These are phyloP conservation scores for Polytolypa hystricis DNA, from an alignment of 2,329 filamentous ascomycete species.

Conservation along the genomic window DNA sequence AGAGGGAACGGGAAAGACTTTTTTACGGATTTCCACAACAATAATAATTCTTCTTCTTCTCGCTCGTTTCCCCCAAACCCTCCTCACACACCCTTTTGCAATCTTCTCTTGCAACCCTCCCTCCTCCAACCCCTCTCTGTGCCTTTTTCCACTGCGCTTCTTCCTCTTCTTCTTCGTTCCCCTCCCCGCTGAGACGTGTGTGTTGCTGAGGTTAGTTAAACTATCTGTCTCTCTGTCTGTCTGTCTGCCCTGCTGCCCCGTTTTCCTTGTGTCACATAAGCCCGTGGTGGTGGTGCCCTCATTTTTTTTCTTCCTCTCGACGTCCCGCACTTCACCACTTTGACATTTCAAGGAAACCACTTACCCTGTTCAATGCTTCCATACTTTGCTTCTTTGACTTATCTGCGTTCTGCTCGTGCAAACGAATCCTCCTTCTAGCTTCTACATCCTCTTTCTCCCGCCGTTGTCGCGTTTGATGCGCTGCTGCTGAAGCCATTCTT, in stretches of 20 bases:
- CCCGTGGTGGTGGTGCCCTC: too few species aligned
- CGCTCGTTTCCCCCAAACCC: neutral
- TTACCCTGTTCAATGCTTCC: too few species aligned
- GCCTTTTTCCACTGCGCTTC: neutral
- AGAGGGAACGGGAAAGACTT: constrained; percentile 8
- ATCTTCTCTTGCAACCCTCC: constrained; percentile 7
- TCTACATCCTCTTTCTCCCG: neutral
- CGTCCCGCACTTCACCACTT: neutral
- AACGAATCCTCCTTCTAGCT: neutral
- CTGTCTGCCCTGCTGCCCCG: neutral
- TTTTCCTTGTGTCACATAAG: neutral
- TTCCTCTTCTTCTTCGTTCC: constrained; percentile 6
- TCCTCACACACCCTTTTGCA: neutral
- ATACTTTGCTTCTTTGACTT: too few species aligned
- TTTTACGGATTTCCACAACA: constrained; percentile 12
- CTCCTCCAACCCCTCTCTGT: constrained; percentile 1
- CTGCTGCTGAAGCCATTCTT: too few species aligned
- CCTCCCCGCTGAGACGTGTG: constrained; percentile 1
- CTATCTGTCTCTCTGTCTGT: constrained; percentile 4
- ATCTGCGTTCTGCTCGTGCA: constrained; percentile 1
- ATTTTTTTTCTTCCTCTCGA: neutral
- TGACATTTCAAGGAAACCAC: constrained; percentile 1
- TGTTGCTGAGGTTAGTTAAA: constrained; percentile 1
- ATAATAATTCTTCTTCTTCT: neutral
- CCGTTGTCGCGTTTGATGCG: neutral